These are phyloP conservation scores for Suillus tomentosus DNA, from an alignment of 768 basidiomycete genomes.

Conservation along the genomic window DNA sequence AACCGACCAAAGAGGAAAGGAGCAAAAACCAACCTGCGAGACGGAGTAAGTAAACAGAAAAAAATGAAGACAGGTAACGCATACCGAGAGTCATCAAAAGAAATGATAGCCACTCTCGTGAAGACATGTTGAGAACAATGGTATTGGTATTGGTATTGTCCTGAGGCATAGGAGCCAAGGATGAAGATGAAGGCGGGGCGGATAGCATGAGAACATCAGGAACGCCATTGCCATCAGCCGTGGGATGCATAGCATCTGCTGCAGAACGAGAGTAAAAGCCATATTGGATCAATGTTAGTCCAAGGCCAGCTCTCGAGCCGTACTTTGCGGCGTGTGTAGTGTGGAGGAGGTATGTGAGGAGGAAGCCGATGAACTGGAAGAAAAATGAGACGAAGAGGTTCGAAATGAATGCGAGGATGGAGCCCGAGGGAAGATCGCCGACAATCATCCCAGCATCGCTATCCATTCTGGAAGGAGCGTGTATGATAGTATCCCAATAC, in stretches of 20 bases:
- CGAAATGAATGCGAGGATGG: conserved; percentile 67
- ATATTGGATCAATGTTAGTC: conserved; percentile 91
- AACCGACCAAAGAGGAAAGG: conserved; percentile 79
- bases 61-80: neutral
- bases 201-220: conserved; percentile 24
- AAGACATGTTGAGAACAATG: conserved; percentile 40
- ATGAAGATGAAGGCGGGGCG: conserved; percentile 27
- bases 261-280: conserved; percentile 70
- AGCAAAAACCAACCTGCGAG: conserved; percentile 87
- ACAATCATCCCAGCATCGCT: conserved; percentile 73
- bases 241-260: conserved; percentile 30
- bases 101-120: conserved; percentile 90
- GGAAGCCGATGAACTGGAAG: conserved; percentile 95
- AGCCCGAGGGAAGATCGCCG: conserved; percentile 88
- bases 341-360: conserved; percentile 91
- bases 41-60: conserved; percentile 7
- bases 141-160: conserved; percentile 16
- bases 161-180: conserved; percentile 10
- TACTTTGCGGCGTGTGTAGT: conserved; percentile 91
- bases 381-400: conserved; percentile 88
- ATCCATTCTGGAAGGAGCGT: conserved; percentile 64
- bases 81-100: conserved; percentile 85
- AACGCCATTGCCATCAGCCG: conserved; percentile 20
- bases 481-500: conserved; percentile 96
- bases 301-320: conserved; percentile 94